These are phyloP conservation scores for Kurtzmaniella quercitrusa DNA, from an alignment of 1,139 yeast species.

Conservation along the genomic window DNA sequence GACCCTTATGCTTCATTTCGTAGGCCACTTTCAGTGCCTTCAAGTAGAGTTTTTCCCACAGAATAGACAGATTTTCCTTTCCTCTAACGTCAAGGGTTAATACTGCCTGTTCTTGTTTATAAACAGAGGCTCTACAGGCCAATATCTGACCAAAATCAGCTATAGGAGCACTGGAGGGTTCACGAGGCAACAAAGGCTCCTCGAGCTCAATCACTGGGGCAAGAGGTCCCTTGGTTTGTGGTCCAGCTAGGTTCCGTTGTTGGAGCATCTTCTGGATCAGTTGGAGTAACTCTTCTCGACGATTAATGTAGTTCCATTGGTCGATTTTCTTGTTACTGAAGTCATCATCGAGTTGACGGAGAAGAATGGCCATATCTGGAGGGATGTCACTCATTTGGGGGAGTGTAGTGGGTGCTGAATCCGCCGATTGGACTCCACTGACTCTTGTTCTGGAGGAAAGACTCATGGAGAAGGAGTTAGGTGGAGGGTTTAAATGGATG, in stretches of 20 bases:
- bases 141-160: slow-evolving; percentile 64
- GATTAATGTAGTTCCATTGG: slow-evolving; percentile 47
- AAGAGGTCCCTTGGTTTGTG: slow-evolving; percentile 14
- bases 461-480: slow-evolving; percentile 8
- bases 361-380: slow-evolving; percentile 42
- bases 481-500: no score
- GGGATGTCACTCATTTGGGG: slow-evolving; percentile 34
- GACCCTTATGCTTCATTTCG: slow-evolving; percentile 68
- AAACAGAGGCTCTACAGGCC: slow-evolving; percentile 64
- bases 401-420: slow-evolving; percentile 8
- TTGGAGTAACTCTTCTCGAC: slow-evolving; percentile 44
- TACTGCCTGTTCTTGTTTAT: slow-evolving; percentile 68
- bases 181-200: slow-evolving; percentile 60
- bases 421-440: slow-evolving; percentile 1
- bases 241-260: slow-evolving; percentile 10
- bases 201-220: slow-evolving; percentile 29
- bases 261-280: slow-evolving; percentile 34
- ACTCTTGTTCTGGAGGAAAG: slow-evolving; percentile 1
- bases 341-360: slow-evolving; percentile 43
- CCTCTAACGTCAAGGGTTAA: slow-evolving; percentile 72
- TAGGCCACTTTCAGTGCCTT: slow-evolving; percentile 87
- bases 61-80: slow-evolving; percentile 67
- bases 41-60: slow-evolving; percentile 87
- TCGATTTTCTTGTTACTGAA: slow-evolving; percentile 40
- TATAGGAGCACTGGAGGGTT: slow-evolving; percentile 9